Percentiles rank a stretch among this genome's conserved stretches.
phyloP scores from a whole-genome alignment of 129 eudicot genomes.

The Flaveria robusta region DNA sequence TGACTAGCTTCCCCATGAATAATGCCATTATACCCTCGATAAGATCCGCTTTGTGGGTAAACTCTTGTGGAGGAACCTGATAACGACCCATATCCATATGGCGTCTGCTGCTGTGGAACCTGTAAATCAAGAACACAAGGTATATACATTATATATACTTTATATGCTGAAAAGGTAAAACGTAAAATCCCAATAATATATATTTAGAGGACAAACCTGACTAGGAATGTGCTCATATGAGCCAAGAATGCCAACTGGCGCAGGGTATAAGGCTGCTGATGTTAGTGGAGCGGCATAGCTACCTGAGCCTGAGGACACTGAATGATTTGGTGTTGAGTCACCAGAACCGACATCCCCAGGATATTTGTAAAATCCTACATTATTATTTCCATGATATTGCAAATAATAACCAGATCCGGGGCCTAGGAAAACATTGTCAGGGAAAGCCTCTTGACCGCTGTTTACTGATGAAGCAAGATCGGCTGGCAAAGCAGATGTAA shows the following conservation, averaged over 20 bases:
- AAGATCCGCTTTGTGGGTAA: slow-evolving; percentile 57
- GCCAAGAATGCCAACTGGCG: slow-evolving; percentile 60
- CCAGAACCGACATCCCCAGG: slow-evolving; percentile 70
- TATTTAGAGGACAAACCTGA: slow-evolving; percentile 60
- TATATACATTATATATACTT: background rate
- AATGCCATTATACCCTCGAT: slow-evolving; percentile 39
- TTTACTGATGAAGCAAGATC: slow-evolving; percentile 65
- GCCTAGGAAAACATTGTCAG: slow-evolving; percentile 50
- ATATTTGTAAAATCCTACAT: slow-evolving; percentile 61
- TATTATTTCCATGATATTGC: slow-evolving; percentile 64
- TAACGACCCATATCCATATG: slow-evolving; percentile 57
- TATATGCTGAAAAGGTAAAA: background rate
- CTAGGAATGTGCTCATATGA: slow-evolving; percentile 46
- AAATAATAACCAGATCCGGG: slow-evolving; percentile 72
- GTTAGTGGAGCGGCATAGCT: slow-evolving; percentile 55
- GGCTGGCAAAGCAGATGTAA: slow-evolving; percentile 56
- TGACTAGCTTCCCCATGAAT: slow-evolving; percentile 54
- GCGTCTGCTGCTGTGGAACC: slow-evolving; percentile 58
- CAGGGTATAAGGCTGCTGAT: slow-evolving; percentile 68
- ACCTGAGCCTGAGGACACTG: slow-evolving; percentile 60
- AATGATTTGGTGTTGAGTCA: slow-evolving; percentile 52
- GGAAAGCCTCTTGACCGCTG: slow-evolving; percentile 64
- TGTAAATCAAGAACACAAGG: slow-evolving; percentile 29
- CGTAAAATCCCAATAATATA: background rate
- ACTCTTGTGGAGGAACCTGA: slow-evolving; percentile 58